Conservation (phyloP, 2,329 filamentous ascomycete genomes). For the Botrytis elliptica region DNA sequence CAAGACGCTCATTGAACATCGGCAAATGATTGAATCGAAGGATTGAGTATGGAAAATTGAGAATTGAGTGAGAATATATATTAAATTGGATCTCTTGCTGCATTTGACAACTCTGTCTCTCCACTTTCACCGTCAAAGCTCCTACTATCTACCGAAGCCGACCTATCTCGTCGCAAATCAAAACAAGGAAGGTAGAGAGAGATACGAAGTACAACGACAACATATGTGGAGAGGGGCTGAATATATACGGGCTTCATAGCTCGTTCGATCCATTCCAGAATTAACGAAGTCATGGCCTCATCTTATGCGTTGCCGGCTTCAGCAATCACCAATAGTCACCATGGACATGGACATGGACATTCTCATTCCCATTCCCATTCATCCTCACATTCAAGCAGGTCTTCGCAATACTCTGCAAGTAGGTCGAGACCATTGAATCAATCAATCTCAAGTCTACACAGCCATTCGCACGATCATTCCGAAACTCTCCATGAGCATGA, state of each 20-base stretch:
- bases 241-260: slow-evolving; percentile 27
- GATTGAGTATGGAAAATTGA: not conserved
- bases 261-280: slow-evolving; percentile 24
- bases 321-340: slow-evolving; percentile 37
- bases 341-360: slow-evolving; percentile 33
- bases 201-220: not conserved
- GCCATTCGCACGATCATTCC: slow-evolving; percentile 32
- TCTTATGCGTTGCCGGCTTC: slow-evolving; percentile 40
- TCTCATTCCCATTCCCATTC: slow-evolving; percentile 41
- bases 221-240: slow-evolving; percentile 4
- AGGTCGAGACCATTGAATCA: slow-evolving; percentile 29
- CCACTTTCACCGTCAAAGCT: slow-evolving; percentile 15
- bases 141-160: not conserved
- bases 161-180: slow-evolving; percentile 11
- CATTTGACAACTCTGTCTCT: not conserved
- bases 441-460: slow-evolving; percentile 35
- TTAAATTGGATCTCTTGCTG: not conserved
- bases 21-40: too few species aligned
- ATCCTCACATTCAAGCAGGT: slow-evolving; percentile 39
- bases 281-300: slow-evolving; percentile 36
- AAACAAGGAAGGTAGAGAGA: not conserved
- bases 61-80: not conserved
- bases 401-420: slow-evolving; percentile 27
- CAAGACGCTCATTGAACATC: not conserved
- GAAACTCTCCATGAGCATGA: slow-evolving; percentile 31